Evolutionary conservation across 108 stramenopile species (phyloP), one percentile per base, ranked within the genome.

Genomic region (Chaetoceros tenuissimus): DNA sequence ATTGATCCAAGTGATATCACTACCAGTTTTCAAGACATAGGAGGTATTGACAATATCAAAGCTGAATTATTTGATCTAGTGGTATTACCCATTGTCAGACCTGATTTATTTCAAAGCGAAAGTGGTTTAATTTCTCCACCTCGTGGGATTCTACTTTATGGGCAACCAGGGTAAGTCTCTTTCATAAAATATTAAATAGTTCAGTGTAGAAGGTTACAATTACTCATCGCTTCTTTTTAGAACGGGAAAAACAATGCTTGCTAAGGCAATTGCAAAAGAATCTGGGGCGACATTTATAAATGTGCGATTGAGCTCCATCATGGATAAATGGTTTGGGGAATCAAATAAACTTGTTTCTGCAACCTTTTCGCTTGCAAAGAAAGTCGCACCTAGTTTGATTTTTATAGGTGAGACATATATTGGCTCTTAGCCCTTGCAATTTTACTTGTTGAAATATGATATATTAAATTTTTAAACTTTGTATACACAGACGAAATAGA

Each of bases 391-490:
- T 1, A 82, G 82, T 53, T 81, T 99, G 25, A 80, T 99, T 21
- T 99, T 99, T 64, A 93, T 99, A 30, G 98, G 98, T 68, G 98
- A 99, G 72, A 80, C n/a, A n/a, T n/a, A n/a, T n/a, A n/a, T n/a
- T n/a, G n/a, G n/a, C n/a, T n/a, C n/a, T n/a, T n/a, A n/a, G n/a
- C n/a, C n/a, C n/a, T n/a, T n/a, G n/a, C n/a, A n/a, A n/a, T n/a
- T n/a, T n/a, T n/a, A n/a, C n/a, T n/a, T n/a, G n/a, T n/a, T n/a
- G n/a, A n/a, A n/a, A n/a, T n/a, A n/a, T n/a, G n/a, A n/a, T n/a
- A n/a, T n/a, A n/a, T n/a, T n/a, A n/a, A n/a, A n/a, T n/a, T n/a
- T n/a, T n/a, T n/a, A n/a, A n/a, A n/a, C n/a, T n/a, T n/a, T n/a
- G n/a, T n/a, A n/a, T n/a, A n/a, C n/a, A n/a, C n/a, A n/a, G n/a